Percentiles rank a stretch among this genome's conserved stretches.
Conservation (phyloP, 1,284 basidiomycete species). For the Somion occarium region DNA sequence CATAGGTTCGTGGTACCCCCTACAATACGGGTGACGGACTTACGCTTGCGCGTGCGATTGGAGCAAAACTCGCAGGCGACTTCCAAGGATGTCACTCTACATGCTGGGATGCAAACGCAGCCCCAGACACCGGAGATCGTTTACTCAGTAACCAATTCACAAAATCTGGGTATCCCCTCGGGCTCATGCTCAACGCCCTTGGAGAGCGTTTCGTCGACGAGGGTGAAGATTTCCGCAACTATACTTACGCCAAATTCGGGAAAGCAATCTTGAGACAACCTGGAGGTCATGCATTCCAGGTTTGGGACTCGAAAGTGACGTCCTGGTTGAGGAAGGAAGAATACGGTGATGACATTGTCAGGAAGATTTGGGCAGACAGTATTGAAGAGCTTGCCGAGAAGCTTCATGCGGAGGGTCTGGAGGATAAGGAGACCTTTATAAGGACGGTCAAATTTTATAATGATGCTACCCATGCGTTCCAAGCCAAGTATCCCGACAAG, state of each 20-base stretch:
- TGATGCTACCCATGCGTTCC: conserved; percentile 36
- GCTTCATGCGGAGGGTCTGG: conserved; percentile 42
- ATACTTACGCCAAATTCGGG: conserved; percentile 67
- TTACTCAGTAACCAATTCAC: conserved; percentile 63
- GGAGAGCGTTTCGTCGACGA: conserved; percentile 66
- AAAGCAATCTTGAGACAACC: conserved; percentile 53
- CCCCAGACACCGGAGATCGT: conserved; percentile 44
- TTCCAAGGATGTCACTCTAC: conserved; percentile 66
- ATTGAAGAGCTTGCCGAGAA: conserved; percentile 47
- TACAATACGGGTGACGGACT: conserved; percentile 66
- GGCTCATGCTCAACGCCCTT: conserved; percentile 56
- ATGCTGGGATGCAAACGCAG: conserved; percentile 65
- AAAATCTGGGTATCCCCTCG: conserved; percentile 67
- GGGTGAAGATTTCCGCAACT: conserved; percentile 66
- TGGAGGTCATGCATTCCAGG: conserved; percentile 54
- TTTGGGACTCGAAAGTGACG: conserved; percentile 48
- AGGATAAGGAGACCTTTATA: conserved; percentile 37
- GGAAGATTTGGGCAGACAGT: conserved; percentile 44
- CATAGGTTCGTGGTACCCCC: conserved; percentile 61
- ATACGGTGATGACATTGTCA: conserved; percentile 55
- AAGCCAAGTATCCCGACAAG: conserved; percentile 28
- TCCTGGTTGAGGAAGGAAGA: conserved; percentile 52
- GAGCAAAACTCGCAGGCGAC: conserved; percentile 55
- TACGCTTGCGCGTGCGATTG: conserved; percentile 41
- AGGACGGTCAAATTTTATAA: conserved; percentile 48